Base-by-base conservation (phyloP, 2,329 filamentous ascomycete genomes). In the Lachnellula hyalina region DNA sequence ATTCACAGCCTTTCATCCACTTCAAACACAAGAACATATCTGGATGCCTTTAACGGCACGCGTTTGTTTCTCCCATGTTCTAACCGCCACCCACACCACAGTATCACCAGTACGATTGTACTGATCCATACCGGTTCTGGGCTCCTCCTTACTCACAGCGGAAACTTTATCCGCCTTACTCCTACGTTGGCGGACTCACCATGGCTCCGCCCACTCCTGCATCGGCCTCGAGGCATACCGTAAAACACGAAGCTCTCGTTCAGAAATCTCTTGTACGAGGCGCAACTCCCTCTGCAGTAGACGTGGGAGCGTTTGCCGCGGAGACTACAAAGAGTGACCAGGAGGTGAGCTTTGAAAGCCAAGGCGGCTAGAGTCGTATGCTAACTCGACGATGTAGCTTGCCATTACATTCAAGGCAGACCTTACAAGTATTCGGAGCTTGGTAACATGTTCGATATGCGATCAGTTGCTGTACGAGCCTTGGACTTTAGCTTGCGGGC, bases 361-460 rank as follows among this genome's bases (percentile, higher is more conserved):
- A 19, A 9, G 11, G 6, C n/a, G 25, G 38, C 17, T 34, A 3
- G 19, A 21, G 9, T 9, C 45, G 41, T 47, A 25, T 47, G 25
- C 55, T 62, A 28, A 64, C 32, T 44, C 47, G 17, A 46, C 28
- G 49, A 11, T 19, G 47, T 41, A 70, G 66, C 61, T 66, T 57
- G 61, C 60, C n/a, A 35, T 54, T 14, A 40, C 50, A 19, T 65
- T 68, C 51, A 66, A 61, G 53, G 49, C 73, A 46, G 82, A 87
- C 68, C 77, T 88, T 46, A 78, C 84, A 62, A 76, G 79, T 61
- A 79, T 88, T 58, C 77, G 83, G 60, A 72, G 71, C 32, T 74
- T 85, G 34, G 73, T 86, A 63, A 84, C 82, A 54, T 89, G 85
- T 72, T 83, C 84, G 60, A 84, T 89, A 59, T 89, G 85, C 70